Evolutionary conservation across 2,329 filamentous ascomycete species (phyloP).

Genomic region (Onygenales sp.): DNA sequence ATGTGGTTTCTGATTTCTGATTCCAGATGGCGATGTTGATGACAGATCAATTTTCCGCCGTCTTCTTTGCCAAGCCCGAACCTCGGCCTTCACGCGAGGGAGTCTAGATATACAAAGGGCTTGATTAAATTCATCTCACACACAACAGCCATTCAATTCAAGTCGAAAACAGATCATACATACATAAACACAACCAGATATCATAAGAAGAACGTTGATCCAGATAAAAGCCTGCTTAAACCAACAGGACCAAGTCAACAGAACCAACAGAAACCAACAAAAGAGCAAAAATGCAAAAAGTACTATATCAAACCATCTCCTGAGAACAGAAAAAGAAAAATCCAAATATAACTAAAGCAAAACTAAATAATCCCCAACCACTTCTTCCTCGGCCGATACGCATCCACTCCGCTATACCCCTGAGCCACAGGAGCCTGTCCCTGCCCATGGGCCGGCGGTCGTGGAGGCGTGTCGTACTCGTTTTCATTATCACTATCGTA

Average conservation of each 20-base stretch:
- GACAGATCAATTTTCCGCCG: too few relatives aligned
- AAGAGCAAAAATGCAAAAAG: background rate
- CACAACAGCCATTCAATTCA: too few relatives aligned
- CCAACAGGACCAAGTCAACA: background rate
- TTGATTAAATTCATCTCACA: too few relatives aligned
- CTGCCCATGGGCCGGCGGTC: background rate
- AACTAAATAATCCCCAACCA: conserved; percentile 13
- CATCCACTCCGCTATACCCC: conserved; percentile 23
- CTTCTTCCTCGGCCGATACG: conserved; percentile 20
- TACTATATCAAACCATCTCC: background rate
- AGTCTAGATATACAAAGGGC: too few relatives aligned
- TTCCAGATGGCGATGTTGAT: too few relatives aligned
- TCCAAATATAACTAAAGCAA: background rate
- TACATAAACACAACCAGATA: too few relatives aligned
- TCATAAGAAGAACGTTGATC: too few relatives aligned
- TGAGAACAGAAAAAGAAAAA: background rate
- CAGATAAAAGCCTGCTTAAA: too few relatives aligned
- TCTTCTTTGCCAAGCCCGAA: too few relatives aligned
- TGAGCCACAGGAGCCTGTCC: conserved; percentile 3
- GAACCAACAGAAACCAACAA: background rate
- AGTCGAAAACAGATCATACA: too few relatives aligned
- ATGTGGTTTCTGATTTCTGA: too few relatives aligned
- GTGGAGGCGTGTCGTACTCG: background rate
- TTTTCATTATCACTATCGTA: background rate
- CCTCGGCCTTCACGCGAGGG: too few relatives aligned